phyloP scores from a whole-genome alignment of 1,284 basidiomycete species.

The Erythrobasidium hasegawianum region DNA sequence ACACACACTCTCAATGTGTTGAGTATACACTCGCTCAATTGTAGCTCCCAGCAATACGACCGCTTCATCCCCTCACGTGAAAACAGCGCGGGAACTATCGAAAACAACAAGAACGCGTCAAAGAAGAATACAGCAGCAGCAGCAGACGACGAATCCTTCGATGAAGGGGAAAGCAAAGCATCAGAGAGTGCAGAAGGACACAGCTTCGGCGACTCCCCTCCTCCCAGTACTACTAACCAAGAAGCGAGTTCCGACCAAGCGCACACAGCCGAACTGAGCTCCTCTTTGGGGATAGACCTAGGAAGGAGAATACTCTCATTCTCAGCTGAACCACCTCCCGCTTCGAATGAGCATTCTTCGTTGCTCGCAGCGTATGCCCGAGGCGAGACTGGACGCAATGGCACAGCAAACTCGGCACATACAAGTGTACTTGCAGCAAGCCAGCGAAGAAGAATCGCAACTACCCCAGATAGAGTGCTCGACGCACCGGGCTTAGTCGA shows the following conservation, averaged over 20 bases:
- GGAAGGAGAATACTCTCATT: conserved; percentile 51
- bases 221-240: not conserved
- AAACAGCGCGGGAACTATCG: conserved; percentile 20
- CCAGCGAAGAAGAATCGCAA: conserved; percentile 68
- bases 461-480: conserved; percentile 79
- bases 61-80: conserved; percentile 38
- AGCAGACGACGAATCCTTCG: conserved; percentile 28
- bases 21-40: not conserved
- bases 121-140: conserved; percentile 2
- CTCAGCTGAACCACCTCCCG: conserved; percentile 50
- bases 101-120: conserved; percentile 7
- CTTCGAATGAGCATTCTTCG: conserved; percentile 44
- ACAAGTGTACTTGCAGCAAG: conserved; percentile 45
- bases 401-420: conserved; percentile 45
- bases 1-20: not conserved
- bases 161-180: not conserved
- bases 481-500: conserved; percentile 93
- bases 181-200: conserved; percentile 7
- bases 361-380: conserved; percentile 48
- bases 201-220: conserved; percentile 30
- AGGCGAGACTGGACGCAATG: conserved; percentile 29
- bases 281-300: conserved; percentile 48
- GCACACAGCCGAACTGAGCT: conserved; percentile 44
- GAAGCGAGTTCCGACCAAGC: conserved; percentile 32
- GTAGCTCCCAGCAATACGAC: conserved; percentile 29